These are phyloP conservation scores for Kuraishia piskuri DNA, from an alignment of 805 yeast species.

Conservation along the genomic window DNA sequence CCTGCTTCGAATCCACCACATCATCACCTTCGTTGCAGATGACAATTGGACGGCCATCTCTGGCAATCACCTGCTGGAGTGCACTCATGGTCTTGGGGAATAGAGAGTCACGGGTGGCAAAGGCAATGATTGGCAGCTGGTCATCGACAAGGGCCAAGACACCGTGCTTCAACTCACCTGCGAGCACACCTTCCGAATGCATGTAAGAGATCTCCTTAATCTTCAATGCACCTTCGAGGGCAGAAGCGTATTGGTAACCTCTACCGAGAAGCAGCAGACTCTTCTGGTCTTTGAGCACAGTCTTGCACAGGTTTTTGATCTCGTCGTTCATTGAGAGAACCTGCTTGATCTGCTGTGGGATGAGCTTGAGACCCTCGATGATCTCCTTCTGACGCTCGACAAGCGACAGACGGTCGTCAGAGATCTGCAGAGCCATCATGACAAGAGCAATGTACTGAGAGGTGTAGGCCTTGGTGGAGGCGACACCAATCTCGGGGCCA, in stretches of 20 bases:
- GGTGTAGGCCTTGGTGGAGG: conserved; percentile 97
- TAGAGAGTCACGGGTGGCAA: conserved; percentile 93
- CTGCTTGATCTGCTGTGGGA: conserved; percentile 78
- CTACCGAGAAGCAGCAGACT: conserved; percentile 89
- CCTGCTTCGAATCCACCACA: conserved; percentile 45
- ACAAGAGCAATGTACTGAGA: conserved; percentile 96
- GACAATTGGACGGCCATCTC: conserved; percentile 94
- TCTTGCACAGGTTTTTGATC: conserved; percentile 69
- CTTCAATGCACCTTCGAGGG: conserved; percentile 96
- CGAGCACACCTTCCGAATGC: conserved; percentile 98
- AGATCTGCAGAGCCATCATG: conserved; percentile 91
- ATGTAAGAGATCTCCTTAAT: conserved; percentile 97
- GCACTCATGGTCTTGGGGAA: conserved; percentile 96
- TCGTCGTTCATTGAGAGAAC: conserved; percentile 66
- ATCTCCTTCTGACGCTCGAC: conserved; percentile 73
- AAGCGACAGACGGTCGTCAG: conserved; percentile 82
- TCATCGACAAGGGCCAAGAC: conserved; percentile 95
- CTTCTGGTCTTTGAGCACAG: conserved; percentile 68
- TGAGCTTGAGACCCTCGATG: conserved; percentile 72
- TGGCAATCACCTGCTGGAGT: conserved; percentile 92
- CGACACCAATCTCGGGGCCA: conserved; percentile 99
- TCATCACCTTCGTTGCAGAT: conserved; percentile 80
- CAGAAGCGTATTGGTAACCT: conserved; percentile 96
- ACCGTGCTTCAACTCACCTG: conserved; percentile 99
- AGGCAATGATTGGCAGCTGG: conserved; percentile 85